A percentile compares a stretch with the other conserved stretches of the same genome.
Conservation (phyloP, 306 rosid genomes). For the Fragaria nilgerrensis region DNA sequence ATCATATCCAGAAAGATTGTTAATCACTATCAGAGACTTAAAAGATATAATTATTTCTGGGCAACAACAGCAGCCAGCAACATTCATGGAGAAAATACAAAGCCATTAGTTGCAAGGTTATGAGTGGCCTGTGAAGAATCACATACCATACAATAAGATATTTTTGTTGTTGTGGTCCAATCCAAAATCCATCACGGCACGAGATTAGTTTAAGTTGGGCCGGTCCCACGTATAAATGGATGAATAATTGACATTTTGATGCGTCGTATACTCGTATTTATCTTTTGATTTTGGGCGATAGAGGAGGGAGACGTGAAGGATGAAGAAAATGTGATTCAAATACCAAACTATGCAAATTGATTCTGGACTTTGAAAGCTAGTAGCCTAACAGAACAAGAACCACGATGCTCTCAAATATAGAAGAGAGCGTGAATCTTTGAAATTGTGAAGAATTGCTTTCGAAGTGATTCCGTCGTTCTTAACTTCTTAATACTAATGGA, state of each 20-base stretch:
- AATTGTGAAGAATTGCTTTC: too few relatives aligned
- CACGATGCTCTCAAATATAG: neutral
- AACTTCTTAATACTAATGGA: too few relatives aligned
- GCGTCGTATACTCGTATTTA: neutral
- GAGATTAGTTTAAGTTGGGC: neutral
- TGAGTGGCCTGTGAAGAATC: neutral
- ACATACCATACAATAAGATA: neutral
- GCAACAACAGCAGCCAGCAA: neutral
- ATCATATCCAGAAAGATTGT: neutral
- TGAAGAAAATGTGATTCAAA: neutral
- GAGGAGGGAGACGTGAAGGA: neutral
- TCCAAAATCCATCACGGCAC: conserved; percentile 5
- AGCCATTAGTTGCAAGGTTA: neutral
- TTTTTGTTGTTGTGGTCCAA: neutral
- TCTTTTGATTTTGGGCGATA: neutral
- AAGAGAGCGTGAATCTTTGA: too few relatives aligned
- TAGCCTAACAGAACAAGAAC: neutral
- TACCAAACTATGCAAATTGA: conserved; percentile 3
- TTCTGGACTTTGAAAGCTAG: neutral
- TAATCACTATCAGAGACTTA: neutral
- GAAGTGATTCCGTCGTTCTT: too few relatives aligned
- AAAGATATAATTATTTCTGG: neutral
- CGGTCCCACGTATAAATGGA: neutral
- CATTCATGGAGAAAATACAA: conserved; percentile 17
- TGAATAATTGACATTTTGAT: neutral